These are phyloP conservation scores for Plantago coronopus DNA, from an alignment of 305 asterid species.

Conservation along the genomic window DNA sequence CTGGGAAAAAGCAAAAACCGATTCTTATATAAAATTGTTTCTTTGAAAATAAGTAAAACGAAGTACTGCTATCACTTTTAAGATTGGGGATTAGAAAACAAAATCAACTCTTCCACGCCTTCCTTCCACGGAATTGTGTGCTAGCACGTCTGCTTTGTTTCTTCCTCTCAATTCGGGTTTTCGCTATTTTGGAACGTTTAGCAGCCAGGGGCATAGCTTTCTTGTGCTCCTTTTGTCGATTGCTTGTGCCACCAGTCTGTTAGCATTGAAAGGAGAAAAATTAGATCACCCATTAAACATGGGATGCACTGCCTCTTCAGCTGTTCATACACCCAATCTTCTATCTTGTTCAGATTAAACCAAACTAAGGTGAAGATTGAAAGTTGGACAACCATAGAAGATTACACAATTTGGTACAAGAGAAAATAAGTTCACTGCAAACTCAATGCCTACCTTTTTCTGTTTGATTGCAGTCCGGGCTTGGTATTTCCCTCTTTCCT, in stretches of 20 bases:
- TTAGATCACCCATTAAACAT: not conserved
- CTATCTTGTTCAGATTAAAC: not conserved
- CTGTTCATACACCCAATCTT: not conserved
- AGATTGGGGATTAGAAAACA: slow-evolving; percentile 1
- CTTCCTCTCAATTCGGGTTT: slow-evolving; percentile 52
- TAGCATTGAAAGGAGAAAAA: slow-evolving; percentile 10
- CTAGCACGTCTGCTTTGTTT: slow-evolving; percentile 35
- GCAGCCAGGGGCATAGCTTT: slow-evolving; percentile 83
- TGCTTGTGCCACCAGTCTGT: slow-evolving; percentile 85
- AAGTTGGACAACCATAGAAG: not conserved
- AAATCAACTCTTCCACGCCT: slow-evolving; percentile 74
- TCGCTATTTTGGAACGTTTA: slow-evolving; percentile 48
- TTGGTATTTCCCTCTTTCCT: slow-evolving; percentile 12
- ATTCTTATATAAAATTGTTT: too few relatives aligned
- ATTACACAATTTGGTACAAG: not conserved
- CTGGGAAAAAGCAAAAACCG: too few relatives aligned
- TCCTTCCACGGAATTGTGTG: slow-evolving; percentile 87
- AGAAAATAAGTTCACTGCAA: not conserved
- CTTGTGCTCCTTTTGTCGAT: slow-evolving; percentile 72
- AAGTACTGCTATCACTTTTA: too few relatives aligned
- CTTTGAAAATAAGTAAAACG: too few relatives aligned
- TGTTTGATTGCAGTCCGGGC: slow-evolving; percentile 12
- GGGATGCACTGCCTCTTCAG: too few relatives aligned
- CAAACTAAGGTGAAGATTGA: too few relatives aligned
- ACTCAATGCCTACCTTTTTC: slow-evolving; percentile 2